Conservation (phyloP, 345 rosid species). For the Gossypium mustelinum region DNA sequence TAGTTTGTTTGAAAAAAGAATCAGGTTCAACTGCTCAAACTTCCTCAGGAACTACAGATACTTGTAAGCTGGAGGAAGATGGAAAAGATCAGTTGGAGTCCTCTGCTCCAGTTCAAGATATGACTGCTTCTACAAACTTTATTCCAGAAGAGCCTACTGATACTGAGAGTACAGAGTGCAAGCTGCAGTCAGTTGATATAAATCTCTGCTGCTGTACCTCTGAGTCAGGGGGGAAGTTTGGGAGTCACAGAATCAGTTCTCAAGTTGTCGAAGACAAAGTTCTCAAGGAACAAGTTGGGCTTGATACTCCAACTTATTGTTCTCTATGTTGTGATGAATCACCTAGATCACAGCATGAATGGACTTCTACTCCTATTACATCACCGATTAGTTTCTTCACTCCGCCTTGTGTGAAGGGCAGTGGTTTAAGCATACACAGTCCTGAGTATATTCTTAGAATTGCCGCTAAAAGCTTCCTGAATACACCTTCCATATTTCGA, state of each 20-base stretch:
- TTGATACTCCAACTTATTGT: conserved; percentile 44
- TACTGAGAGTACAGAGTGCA: conserved; percentile 48
- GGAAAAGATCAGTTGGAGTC: conserved; percentile 43
- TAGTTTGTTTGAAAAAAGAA: conserved; percentile 34
- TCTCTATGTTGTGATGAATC: conserved; percentile 45
- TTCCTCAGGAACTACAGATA: conserved; percentile 42
- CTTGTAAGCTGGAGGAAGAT: conserved; percentile 43
- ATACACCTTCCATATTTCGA: neutral
- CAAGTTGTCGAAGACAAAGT: conserved; percentile 26
- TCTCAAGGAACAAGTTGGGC: conserved; percentile 21
- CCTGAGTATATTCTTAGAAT: neutral
- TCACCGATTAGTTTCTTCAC: conserved; percentile 77
- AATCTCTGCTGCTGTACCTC: conserved; percentile 30
- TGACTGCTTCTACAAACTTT: conserved; percentile 38
- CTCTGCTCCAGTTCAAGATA: conserved; percentile 33
- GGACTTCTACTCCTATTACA: conserved; percentile 40
- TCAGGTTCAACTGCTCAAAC: conserved; percentile 49
- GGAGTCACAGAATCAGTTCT: conserved; percentile 24
- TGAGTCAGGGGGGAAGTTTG: conserved; percentile 35
- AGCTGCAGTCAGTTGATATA: conserved; percentile 24
- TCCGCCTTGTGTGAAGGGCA: conserved; percentile 60
- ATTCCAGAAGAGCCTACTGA: conserved; percentile 39
- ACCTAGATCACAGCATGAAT: conserved; percentile 38
- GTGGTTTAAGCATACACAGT: conserved; percentile 14
- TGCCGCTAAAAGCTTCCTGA: neutral